A percentile compares a stretch with the other conserved stretches of the same genome.
phyloP scores from a whole-genome alignment of 2,329 filamentous ascomycete genomes.

The Diaporthe australafricana region DNA sequence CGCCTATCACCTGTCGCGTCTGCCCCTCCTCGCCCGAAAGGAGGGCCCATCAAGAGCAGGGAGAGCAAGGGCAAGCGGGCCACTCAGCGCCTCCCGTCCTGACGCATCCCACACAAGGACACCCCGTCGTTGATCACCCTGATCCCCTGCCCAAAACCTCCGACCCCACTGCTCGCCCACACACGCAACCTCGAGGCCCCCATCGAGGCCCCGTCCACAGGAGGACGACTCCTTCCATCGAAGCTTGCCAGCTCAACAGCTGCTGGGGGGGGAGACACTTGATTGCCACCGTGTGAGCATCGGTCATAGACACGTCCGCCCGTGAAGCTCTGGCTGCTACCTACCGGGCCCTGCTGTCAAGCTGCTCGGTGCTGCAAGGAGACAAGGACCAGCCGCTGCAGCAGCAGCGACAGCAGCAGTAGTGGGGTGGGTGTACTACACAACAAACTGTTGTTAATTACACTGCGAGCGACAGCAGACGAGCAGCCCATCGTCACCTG shows the following conservation, averaged over 20 bases:
- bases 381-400: background rate
- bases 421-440: background rate
- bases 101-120: constrained; percentile 16
- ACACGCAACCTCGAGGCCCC: constrained; percentile 6
- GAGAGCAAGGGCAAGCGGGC: constrained; percentile 22
- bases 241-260: constrained; percentile 5
- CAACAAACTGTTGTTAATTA: background rate
- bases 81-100: constrained; percentile 15
- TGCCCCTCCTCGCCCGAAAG: constrained; percentile 10
- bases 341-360: background rate
- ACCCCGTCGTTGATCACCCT: constrained; percentile 24
- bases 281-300: background rate
- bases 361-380: background rate
- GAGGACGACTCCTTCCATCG: background rate
- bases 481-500: constrained; percentile 20
- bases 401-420: constrained; percentile 5
- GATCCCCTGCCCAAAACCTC: constrained; percentile 24
- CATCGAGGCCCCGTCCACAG: background rate
- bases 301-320: background rate
- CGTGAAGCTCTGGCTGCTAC: background rate
- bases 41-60: constrained; percentile 15
- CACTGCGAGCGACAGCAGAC: background rate
- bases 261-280: background rate
- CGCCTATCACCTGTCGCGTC: constrained; percentile 22
- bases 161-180: constrained; percentile 20